Base-by-base conservation (phyloP, 1,139 yeast genomes). In the Candida labiduridarum region DNA sequence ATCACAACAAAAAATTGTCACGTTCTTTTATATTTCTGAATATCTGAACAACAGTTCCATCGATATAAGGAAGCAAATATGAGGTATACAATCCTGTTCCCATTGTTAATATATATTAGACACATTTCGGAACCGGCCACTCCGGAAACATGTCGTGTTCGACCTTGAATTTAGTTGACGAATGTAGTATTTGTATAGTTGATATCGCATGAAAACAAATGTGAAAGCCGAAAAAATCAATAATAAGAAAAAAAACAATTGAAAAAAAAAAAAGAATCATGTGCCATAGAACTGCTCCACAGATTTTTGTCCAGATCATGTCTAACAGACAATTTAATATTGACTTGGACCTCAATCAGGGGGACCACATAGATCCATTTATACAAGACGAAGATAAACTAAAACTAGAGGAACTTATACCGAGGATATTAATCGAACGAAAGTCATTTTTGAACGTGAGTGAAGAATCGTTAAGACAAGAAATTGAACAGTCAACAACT, bases 381-480 rank as follows among this genome's bases (percentile, higher is more conserved):
- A 53, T 73, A 9, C 72, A 69, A 41, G 70, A 73, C 56, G 78
- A 73, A 57, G 77, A 76, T 52, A 68, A 67, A 45, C 59, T 74
- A 33, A 52, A 68, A n/a, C 59, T 76, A 25, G 69, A 68, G 41
- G 79, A 76, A 51, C 59, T 76, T 45, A 75, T 76, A 16, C 79
- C 79, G 4, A 64, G 74, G 43, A 75, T 76, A 34, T 61, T 76
- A 42, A 51, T 60, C 14, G 78, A 76, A 54, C 61, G 79, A 29
- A 64, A 65, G 49, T 72, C 78, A 14, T 76, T 76, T 51, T 59
- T 73, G 12, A 70, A 78, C 47, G 66, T 88, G 15, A 79, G 86
- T 0, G 95, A 87, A 61, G 83, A 78, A 9, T 69, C 75, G 1
- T 66, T 88, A 15, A 43, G 53, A 46, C 58, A 62, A 42, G 69